A percentile compares a stretch with the other conserved stretches of the same genome.
Conservation (phyloP, 306 rosid genomes). For the Dryas alaskensis region DNA sequence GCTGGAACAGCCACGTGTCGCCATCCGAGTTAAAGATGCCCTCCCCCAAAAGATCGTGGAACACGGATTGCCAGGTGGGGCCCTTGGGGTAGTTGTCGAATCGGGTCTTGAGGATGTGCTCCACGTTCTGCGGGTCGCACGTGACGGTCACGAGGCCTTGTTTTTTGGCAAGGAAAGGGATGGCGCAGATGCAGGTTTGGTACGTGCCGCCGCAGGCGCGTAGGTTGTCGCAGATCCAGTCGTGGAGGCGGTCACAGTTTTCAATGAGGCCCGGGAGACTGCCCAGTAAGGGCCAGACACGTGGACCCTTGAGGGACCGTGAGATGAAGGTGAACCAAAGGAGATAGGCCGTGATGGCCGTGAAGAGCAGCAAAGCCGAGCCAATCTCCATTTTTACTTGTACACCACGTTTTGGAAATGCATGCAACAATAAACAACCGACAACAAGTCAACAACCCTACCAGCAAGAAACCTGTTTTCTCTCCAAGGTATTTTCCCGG, state of each 20-base stretch:
- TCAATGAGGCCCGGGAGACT: slow-evolving; percentile 80
- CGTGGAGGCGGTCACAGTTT: slow-evolving; percentile 84
- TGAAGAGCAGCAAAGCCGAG: slow-evolving; percentile 55
- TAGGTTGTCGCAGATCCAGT: slow-evolving; percentile 92
- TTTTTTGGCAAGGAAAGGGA: slow-evolving; percentile 71
- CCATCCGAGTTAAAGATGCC: slow-evolving; percentile 94
- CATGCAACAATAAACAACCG: background rate
- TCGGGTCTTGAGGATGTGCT: slow-evolving; percentile 79
- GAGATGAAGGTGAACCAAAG: slow-evolving; percentile 89
- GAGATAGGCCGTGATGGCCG: slow-evolving; percentile 69
- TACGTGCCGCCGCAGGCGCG: slow-evolving; percentile 95
- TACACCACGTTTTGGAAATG: slow-evolving; percentile 5
- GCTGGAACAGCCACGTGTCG: slow-evolving; percentile 89
- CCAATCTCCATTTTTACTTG: slow-evolving; percentile 58
- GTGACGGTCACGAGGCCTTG: slow-evolving; percentile 99
- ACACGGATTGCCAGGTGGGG: slow-evolving; percentile 90
- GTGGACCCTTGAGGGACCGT: slow-evolving; percentile 79
- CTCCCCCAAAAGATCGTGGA: slow-evolving; percentile 80
- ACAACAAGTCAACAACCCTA: background rate
- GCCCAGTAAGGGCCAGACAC: slow-evolving; percentile 88
- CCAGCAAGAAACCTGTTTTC: background rate
- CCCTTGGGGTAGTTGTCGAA: slow-evolving; percentile 93
- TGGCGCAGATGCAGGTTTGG: slow-evolving; percentile 95
- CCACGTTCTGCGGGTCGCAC: slow-evolving; percentile 85
- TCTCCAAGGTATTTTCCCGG: background rate